A percentile compares a stretch with the other conserved stretches of the same genome.
Evolutionary conservation across 352 stramenopile species (phyloP).

Genomic region (Thraustochytrium sp.): DNA sequence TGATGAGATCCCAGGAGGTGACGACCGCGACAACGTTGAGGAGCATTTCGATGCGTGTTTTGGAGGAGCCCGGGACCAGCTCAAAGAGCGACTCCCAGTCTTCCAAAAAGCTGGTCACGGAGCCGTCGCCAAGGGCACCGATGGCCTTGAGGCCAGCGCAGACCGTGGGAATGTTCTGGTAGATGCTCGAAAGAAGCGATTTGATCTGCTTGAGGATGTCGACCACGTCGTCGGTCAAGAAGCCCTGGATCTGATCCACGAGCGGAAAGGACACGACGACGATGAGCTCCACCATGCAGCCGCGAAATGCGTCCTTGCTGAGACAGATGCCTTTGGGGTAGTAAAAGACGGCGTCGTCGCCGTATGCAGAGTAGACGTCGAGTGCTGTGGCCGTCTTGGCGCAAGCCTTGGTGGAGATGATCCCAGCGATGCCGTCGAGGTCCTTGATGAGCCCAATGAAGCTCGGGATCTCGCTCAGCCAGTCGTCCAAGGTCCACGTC

Average conservation of each 20-base stretch:
- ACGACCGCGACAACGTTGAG: background rate
- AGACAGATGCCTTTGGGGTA: slow-evolving; percentile 41
- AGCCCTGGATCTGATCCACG: background rate
- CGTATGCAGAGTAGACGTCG: slow-evolving; percentile 1
- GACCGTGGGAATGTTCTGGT: background rate
- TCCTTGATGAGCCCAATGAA: slow-evolving; percentile 32
- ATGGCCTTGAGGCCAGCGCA: background rate
- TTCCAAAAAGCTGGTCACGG: background rate
- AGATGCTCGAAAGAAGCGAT: background rate
- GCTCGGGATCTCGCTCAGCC: background rate
- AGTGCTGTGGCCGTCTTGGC: background rate
- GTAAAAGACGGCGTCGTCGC: slow-evolving; percentile 31
- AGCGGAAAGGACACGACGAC: background rate
- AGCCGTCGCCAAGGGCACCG: background rate
- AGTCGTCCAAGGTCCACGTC: slow-evolving; percentile 34
- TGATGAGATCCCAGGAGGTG: slow-evolving; percentile 1
- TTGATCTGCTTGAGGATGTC: slow-evolving; percentile 17
- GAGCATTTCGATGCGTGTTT: slow-evolving; percentile 1
- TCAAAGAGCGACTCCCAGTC: slow-evolving; percentile 30
- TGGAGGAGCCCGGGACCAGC: background rate
- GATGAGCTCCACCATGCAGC: slow-evolving; percentile 12
- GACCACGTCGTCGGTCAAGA: slow-evolving; percentile 3
- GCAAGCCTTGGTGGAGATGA: slow-evolving; percentile 8
- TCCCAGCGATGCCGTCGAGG: slow-evolving; percentile 2
- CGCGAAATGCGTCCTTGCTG: background rate